Percentiles rank a stretch among this genome's conserved stretches.
Evolutionary conservation across 2,329 filamentous ascomycete species (phyloP).

Genomic region (Fusarium sp.): DNA sequence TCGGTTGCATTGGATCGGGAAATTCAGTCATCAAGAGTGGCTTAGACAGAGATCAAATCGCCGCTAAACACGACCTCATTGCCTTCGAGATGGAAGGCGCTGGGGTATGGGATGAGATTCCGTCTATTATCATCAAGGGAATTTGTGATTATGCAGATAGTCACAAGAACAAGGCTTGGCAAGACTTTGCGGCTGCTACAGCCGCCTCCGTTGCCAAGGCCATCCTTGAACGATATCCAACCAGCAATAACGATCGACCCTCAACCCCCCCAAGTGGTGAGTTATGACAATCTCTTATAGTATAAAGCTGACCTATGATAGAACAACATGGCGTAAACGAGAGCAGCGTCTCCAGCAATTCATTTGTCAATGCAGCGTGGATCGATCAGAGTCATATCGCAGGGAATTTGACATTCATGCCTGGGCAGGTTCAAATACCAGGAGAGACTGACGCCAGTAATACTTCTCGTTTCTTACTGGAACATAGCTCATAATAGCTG

Average conservation of each 20-base stretch:
- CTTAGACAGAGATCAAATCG: slow-evolving; percentile 50
- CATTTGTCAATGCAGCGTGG: neutral
- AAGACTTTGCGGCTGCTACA: slow-evolving; percentile 10
- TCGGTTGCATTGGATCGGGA: slow-evolving; percentile 50
- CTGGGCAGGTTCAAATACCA: neutral
- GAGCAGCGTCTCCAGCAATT: neutral
- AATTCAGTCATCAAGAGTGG: slow-evolving; percentile 55
- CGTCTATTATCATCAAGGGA: slow-evolving; percentile 53
- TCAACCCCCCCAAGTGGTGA: neutral
- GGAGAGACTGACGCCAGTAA: neutral
- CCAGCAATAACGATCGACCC: neutral
- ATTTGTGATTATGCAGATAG: slow-evolving; percentile 13
- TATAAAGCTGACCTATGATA: neutral
- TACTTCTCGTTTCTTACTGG: neutral
- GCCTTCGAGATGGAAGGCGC: slow-evolving; percentile 52
- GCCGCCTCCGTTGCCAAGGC: slow-evolving; percentile 7
- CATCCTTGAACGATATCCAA: neutral
- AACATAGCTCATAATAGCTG: neutral
- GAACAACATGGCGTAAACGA: neutral
- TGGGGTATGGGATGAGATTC: slow-evolving; percentile 49
- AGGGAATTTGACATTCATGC: neutral
- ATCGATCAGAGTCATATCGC: neutral
- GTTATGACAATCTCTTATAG: neutral
- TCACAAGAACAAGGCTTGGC: slow-evolving; percentile 4
- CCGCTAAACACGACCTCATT: slow-evolving; percentile 27